Evolutionary conservation across 2,329 filamentous ascomycete genomes (phyloP).

Genomic region (Penicillium sp.): DNA sequence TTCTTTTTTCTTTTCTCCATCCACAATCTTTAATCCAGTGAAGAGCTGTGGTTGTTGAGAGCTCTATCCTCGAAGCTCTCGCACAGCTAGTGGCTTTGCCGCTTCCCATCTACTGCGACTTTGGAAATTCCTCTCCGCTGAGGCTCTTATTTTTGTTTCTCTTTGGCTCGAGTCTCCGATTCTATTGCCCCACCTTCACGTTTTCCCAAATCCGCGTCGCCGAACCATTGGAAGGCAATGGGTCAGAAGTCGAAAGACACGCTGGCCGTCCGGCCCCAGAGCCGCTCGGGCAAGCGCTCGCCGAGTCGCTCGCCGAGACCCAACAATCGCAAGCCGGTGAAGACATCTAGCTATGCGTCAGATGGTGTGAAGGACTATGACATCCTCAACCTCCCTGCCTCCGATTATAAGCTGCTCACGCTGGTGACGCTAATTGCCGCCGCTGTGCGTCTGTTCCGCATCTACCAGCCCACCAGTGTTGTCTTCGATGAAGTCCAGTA

Average conservation of each 20-base stretch:
- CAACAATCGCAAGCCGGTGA: slow-evolving; percentile 35
- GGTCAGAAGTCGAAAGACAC: slow-evolving; percentile 32
- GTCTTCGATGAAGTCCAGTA: slow-evolving; percentile 99
- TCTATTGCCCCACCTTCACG: slow-evolving; percentile 7
- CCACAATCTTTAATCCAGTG: slow-evolving; percentile 35
- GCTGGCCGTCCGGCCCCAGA: slow-evolving; percentile 35
- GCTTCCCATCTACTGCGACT: slow-evolving; percentile 1
- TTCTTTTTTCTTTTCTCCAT: slow-evolving; percentile 26
- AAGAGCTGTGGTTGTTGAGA: slow-evolving; percentile 15
- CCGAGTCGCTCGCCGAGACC: slow-evolving; percentile 39
- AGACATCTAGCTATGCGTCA: slow-evolving; percentile 43
- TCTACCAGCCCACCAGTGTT: slow-evolving; percentile 92
- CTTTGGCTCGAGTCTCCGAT: slow-evolving; percentile 1
- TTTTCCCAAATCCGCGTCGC: slow-evolving; percentile 2
- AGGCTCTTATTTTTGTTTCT: background rate
- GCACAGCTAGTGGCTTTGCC: slow-evolving; percentile 9
- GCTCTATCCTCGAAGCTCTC: slow-evolving; percentile 14
- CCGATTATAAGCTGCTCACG: slow-evolving; percentile 75
- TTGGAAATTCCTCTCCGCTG: background rate
- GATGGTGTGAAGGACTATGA: slow-evolving; percentile 73
- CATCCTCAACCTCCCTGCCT: slow-evolving; percentile 76
- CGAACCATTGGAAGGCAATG: slow-evolving; percentile 19
- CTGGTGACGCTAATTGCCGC: slow-evolving; percentile 70
- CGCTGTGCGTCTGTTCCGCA: slow-evolving; percentile 82
- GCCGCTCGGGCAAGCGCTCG: slow-evolving; percentile 31